These are phyloP conservation scores for Russula sp. DNA, from an alignment of 768 basidiomycete species.

Conservation along the genomic window DNA sequence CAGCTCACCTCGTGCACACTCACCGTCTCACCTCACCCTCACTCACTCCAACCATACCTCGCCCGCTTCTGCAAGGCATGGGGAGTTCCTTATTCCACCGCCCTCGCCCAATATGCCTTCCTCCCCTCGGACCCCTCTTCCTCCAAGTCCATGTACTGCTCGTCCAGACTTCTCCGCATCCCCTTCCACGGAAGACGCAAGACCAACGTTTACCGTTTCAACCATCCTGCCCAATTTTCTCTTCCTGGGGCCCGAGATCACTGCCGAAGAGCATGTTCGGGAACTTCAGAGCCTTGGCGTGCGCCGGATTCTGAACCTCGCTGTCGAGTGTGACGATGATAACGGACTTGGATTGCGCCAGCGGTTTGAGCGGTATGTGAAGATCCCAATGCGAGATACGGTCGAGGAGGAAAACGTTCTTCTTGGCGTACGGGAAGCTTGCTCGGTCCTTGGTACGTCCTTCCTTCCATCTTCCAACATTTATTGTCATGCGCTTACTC, in stretches of 20 bases:
- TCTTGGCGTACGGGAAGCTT: conserved; percentile 77
- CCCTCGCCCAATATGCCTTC: conserved; percentile 35
- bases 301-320: conserved; percentile 86
- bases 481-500: neutral
- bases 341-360: conserved; percentile 64
- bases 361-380: conserved; percentile 78
- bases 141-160: conserved; percentile 62
- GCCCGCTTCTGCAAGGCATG: conserved; percentile 50
- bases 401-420: conserved; percentile 92
- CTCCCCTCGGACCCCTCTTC: conserved; percentile 42
- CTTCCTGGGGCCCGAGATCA: conserved; percentile 87
- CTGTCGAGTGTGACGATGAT: conserved; percentile 85
- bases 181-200: conserved; percentile 57
- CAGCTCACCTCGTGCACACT: conserved; percentile 38
- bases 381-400: conserved; percentile 91
- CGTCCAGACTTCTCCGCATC: conserved; percentile 60
- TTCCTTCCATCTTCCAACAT: conserved; percentile 11
- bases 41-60: conserved; percentile 58
- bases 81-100: conserved; percentile 39
- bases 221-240: conserved; percentile 90
- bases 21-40: conserved; percentile 61
- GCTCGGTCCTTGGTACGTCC: conserved; percentile 77
- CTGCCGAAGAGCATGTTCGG: conserved; percentile 66
- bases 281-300: conserved; percentile 75
- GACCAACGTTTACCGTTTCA: conserved; percentile 75